Conservation (phyloP, 2,329 filamentous ascomycete genomes). For the Neofusicoccum laricinum region DNA sequence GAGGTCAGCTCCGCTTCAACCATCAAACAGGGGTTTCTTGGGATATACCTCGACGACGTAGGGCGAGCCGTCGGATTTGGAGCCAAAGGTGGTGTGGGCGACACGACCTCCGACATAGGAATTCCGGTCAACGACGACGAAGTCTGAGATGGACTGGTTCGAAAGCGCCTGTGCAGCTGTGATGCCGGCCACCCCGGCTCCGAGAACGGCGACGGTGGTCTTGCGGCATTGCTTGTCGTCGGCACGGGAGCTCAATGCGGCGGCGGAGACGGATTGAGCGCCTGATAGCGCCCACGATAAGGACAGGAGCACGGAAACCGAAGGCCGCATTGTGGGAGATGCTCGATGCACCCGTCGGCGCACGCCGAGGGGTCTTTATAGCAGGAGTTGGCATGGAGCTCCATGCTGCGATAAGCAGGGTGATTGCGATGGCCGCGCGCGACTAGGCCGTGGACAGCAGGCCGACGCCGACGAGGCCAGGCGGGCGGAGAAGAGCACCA, state of each 20-base stretch:
- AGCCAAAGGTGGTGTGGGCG: conserved; percentile 56
- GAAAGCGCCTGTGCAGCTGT: conserved; percentile 62
- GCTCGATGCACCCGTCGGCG: not conserved
- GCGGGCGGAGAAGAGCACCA: too few species aligned
- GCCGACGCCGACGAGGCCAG: not conserved
- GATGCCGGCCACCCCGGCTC: conserved; percentile 62
- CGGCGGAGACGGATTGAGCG: conserved; percentile 17
- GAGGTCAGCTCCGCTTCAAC: too few species aligned
- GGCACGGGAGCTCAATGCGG: conserved; percentile 18
- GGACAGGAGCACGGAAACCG: not conserved
- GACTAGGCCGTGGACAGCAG: not conserved
- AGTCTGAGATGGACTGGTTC: conserved; percentile 61
- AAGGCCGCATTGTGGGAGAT: not conserved
- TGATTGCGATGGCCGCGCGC: not conserved
- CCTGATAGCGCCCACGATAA: not conserved
- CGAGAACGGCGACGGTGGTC: conserved; percentile 39
- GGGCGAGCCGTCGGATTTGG: conserved; percentile 45
- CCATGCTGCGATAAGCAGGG: not conserved
- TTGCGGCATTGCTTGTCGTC: conserved; percentile 27
- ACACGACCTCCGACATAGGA: conserved; percentile 62
- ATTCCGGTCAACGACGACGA: conserved; percentile 64
- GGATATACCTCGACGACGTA: conserved; percentile 53
- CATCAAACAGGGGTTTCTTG: too few species aligned
- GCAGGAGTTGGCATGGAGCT: not conserved
- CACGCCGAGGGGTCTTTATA: not conserved